Conservation (phyloP, 2,329 filamentous ascomycete genomes). For the Nemania sp. region DNA sequence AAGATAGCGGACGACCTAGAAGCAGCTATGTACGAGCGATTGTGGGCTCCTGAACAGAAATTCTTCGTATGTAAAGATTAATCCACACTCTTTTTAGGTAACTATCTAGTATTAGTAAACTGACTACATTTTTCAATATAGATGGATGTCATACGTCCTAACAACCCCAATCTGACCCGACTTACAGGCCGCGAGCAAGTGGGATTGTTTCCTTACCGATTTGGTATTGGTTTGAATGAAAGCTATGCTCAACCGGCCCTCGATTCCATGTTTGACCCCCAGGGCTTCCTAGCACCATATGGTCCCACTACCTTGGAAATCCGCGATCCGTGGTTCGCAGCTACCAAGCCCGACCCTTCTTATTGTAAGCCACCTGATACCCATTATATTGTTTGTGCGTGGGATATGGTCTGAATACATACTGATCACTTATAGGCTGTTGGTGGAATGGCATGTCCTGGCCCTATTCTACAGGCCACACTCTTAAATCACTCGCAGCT, state of each 20-base stretch:
- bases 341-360: conserved; percentile 47
- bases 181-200: conserved; percentile 56
- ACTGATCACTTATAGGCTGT: conserved; percentile 51
- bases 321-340: conserved; percentile 55
- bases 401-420: background rate
- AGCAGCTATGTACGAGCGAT: conserved; percentile 50
- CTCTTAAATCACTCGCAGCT: conserved; percentile 55
- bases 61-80: conserved; percentile 51
- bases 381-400: background rate
- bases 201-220: conserved; percentile 57
- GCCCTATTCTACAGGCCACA: conserved; percentile 58
- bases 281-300: conserved; percentile 54
- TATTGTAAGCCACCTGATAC: conserved; percentile 43
- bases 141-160: conserved; percentile 50
- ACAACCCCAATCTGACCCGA: conserved; percentile 53
- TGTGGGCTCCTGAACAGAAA: conserved; percentile 55
- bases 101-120: background rate
- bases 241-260: conserved; percentile 50
- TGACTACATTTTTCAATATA: conserved; percentile 18
- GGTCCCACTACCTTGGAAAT: conserved; percentile 59
- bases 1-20: conserved; percentile 52
- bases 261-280: conserved; percentile 52
- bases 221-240: conserved; percentile 54
- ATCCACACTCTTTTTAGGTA: background rate
- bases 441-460: conserved; percentile 61